Evolutionary conservation across 768 basidiomycete species (phyloP).

Genomic region (Termitomyces sp.): DNA sequence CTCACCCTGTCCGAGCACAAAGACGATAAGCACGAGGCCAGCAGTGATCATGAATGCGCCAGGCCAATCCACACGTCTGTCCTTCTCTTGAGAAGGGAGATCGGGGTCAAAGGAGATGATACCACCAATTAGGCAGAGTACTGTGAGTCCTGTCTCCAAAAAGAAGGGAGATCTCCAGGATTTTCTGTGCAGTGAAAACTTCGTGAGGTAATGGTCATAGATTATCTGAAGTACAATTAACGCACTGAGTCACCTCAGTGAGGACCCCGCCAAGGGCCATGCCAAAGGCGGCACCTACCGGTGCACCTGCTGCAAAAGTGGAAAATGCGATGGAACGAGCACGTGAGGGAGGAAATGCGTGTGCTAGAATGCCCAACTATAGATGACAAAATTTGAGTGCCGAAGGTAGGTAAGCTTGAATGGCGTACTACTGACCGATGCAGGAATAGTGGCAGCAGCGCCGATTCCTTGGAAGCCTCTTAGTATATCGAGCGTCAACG

Average conservation of each 20-base stretch:
- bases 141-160: constrained; percentile 54
- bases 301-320: constrained; percentile 81
- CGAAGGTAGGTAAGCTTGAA: not conserved
- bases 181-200: constrained; percentile 21
- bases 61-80: constrained; percentile 66
- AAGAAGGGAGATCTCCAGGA: constrained; percentile 70
- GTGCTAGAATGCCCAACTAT: constrained; percentile 79
- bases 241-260: constrained; percentile 49
- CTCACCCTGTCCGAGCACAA: constrained; percentile 65
- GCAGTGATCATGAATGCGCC: constrained; percentile 62
- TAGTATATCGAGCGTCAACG: constrained; percentile 61
- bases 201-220: not conserved
- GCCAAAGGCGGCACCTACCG: constrained; percentile 75
- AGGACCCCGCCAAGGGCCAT: constrained; percentile 68
- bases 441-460: constrained; percentile 70
- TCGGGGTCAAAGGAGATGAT: constrained; percentile 64
- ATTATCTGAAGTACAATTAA: not conserved
- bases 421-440: constrained; percentile 47
- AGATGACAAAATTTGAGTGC: not conserved
- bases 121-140: constrained; percentile 49
- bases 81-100: constrained; percentile 33
- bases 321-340: constrained; percentile 78
- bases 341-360: constrained; percentile 64
- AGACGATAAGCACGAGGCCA: constrained; percentile 65
- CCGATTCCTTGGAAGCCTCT: constrained; percentile 83